Percentiles rank a stretch among this genome's conserved stretches.
These are phyloP conservation scores for Kodamaea neixiangensis DNA, from an alignment of 805 yeast genomes.

Conservation along the genomic window DNA sequence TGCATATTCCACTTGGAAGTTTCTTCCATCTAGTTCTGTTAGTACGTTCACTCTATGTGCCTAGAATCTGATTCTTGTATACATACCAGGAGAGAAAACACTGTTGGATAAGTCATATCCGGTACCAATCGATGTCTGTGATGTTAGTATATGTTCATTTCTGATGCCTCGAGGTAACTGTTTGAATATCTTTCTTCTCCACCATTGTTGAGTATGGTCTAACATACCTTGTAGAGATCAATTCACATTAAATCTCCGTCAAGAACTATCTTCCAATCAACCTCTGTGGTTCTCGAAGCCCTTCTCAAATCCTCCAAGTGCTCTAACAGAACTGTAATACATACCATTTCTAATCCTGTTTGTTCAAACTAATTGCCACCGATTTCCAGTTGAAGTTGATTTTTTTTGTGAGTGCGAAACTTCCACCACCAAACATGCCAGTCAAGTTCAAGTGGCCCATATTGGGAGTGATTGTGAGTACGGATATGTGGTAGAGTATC, in stretches of 20 bases:
- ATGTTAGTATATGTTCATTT: conserved; percentile 12
- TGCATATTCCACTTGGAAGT: conserved; percentile 98
- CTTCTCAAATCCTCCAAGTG: background rate
- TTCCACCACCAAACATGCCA: conserved; percentile 9
- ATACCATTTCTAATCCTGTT: conserved; percentile 12
- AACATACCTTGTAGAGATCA: background rate
- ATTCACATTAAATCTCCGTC: background rate
- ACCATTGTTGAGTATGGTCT: background rate
- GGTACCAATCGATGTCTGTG: conserved; percentile 90
- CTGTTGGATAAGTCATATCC: conserved; percentile 98
- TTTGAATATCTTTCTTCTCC: background rate
- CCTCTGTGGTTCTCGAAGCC: background rate
- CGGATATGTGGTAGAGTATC: background rate
- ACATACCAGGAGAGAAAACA: conserved; percentile 79
- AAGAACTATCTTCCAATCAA: background rate
- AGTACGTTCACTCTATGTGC: no score
- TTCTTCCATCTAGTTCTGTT: conserved; percentile 73
- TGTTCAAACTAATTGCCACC: conserved; percentile 10
- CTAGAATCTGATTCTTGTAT: no score
- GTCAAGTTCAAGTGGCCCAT: conserved; percentile 20
- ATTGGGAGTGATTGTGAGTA: conserved; percentile 20
- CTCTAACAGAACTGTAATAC: background rate
- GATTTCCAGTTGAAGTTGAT: conserved; percentile 7
- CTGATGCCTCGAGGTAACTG: background rate
- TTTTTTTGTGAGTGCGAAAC: background rate